Base-by-base conservation (phyloP, 805 yeast species). In the Cyberlindnera sargentensis region DNA sequence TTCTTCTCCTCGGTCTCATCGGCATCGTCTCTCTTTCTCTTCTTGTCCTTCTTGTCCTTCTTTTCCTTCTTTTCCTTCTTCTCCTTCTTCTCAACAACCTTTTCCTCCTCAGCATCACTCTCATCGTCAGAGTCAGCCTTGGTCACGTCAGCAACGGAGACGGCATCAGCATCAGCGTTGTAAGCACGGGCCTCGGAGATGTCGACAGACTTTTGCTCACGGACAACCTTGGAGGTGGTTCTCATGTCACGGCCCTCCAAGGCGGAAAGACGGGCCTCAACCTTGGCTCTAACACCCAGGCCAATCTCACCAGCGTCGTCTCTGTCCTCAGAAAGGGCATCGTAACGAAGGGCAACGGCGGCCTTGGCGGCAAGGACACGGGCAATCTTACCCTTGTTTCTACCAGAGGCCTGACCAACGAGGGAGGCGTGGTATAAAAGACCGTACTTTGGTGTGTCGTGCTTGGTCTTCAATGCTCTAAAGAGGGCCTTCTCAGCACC, bases 401-500 rank as follows among this genome's bases (percentile, higher is more conserved):
- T 85, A 70, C 96, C 96, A 41, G 95, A 77, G 46, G 99, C 99
- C 75, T 91, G 96, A 53, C 99, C 99, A 55, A 93, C 95, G 52
- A 93, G 75, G 29, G 96, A 87, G 46, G 98, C 96, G 65, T 93
- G 98, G 75, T 93, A 93, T 56, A 93, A 75, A 60, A 93, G 75
- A 73, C 99, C 99, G 64, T 93, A 93, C 69, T 93, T 93, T 63
- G 99, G 99, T 49, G 99, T 93, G 68, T 93, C 96, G 61, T 90
- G 96, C 71, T 93, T 93, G 47, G 99, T 93, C 76, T 93, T 93
- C 62, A 93, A 80, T 50, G 99, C 99, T 74, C 99, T 84, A 79
- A 93, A 93, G 48, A 93, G 75, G 36, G 99, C 99, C 79, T 93
- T 93, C 73, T 93, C 99, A 52, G 99, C 98, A 68, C 99, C 99